Base-by-base conservation (phyloP, 164 flowering plant genomes). In the Magnolia sinica region DNA sequence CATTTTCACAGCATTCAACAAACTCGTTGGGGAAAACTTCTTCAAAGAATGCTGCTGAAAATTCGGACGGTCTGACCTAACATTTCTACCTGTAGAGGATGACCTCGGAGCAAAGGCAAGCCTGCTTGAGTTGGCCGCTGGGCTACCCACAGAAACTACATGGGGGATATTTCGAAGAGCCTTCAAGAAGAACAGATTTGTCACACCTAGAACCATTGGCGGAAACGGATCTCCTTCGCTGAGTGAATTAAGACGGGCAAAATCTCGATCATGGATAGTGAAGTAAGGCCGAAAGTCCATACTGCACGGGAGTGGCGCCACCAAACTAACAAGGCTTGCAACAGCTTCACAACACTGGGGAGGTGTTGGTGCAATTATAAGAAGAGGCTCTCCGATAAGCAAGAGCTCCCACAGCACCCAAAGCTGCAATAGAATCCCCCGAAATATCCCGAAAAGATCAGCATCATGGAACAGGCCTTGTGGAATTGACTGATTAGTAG, bases 301-400 rank as follows among this genome's bases (percentile, higher is more conserved):
- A 85, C 98, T 93, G 55, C 85, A 89, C 58, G 88, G 86, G 18
- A 96, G 88, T 1, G 99, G 99, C 19, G 98, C 96, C 81, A 93
- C 86, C 85, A 94, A 85, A 86, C 99, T 96, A 29, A 96, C 97
- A 76, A 96, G 90, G 70, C 92, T 76, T 4, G 98, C 98, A 78
- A 96, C 98, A 74, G 99, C 99, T 85, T 96, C 99, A 85, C 94
- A 90, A 77, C 98, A 96, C 77, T 96, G 98, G 14, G 97, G 91
- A 73, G 99, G 98, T 0, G 98, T 89, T 23, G 98, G 97, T 24
- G 98, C 96, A 80, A 96, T 92, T 51, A 96, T 78, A 74, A 96
- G 96, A 79, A 96, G 84, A 20, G 98, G 97, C 80, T 96, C 98
- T 19, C 99, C 99, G 78, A 96, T 84, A 72, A 94, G 87, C 79